phyloP scores from a whole-genome alignment of 805 yeast genomes.

The Spathaspora arborariae region DNA sequence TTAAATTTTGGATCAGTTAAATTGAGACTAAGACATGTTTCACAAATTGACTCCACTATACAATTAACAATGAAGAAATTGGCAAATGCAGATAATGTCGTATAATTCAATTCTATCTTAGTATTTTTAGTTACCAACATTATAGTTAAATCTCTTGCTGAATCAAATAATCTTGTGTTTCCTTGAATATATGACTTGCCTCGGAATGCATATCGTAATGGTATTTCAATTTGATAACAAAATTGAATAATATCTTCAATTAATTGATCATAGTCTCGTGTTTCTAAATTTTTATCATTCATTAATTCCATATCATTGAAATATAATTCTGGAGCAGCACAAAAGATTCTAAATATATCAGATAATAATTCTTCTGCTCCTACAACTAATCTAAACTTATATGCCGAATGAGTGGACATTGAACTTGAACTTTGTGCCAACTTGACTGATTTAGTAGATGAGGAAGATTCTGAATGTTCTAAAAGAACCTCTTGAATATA shows the following conservation, averaged over 20 bases:
- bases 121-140: slow-evolving; percentile 21
- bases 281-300: slow-evolving; percentile 14
- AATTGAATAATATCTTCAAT: slow-evolving; percentile 14
- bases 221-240: slow-evolving; percentile 21
- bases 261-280: slow-evolving; percentile 11
- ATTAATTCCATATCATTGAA: slow-evolving; percentile 24
- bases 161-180: slow-evolving; percentile 22
- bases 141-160: slow-evolving; percentile 32
- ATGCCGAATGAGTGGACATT: slow-evolving; percentile 5
- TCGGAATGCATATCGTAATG: slow-evolving; percentile 15
- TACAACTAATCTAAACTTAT: slow-evolving; percentile 4
- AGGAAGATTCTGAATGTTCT: neutral
- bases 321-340: slow-evolving; percentile 29
- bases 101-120: slow-evolving; percentile 13
- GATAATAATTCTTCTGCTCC: slow-evolving; percentile 28
- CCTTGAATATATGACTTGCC: slow-evolving; percentile 12
- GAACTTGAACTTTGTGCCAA: neutral
- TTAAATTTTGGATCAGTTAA: slow-evolving; percentile 35
- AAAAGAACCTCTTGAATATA: slow-evolving; percentile 10
- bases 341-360: slow-evolving; percentile 30
- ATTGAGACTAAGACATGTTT: slow-evolving; percentile 29
- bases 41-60: slow-evolving; percentile 31
- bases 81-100: slow-evolving; percentile 22
- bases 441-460: neutral
- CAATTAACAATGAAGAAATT: slow-evolving; percentile 26